Evolutionary conservation across 257 asterid species (phyloP).

Genomic region (Verbena officinalis): DNA sequence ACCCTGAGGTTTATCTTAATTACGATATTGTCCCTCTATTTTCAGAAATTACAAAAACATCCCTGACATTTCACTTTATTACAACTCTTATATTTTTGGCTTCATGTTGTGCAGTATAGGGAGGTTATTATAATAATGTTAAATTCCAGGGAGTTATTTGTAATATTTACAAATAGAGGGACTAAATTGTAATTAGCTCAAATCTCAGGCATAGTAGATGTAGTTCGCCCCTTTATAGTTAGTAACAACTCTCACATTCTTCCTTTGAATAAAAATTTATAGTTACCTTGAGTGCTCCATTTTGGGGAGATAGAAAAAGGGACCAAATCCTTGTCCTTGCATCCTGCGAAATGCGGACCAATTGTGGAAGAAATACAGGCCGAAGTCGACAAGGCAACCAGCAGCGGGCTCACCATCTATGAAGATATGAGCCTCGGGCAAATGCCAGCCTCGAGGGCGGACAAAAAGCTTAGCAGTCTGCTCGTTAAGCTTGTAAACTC

Average conservation of each 20-base stretch:
- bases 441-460: conserved; percentile 97
- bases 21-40: no score
- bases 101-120: no score
- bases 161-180: no score
- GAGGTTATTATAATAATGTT: no score
- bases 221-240: no score
- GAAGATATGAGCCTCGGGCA: conserved; percentile 88
- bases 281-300: conserved; percentile 88
- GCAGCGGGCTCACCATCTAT: conserved; percentile 92
- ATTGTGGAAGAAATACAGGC: conserved; percentile 90
- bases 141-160: no score
- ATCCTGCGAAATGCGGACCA: conserved; percentile 55
- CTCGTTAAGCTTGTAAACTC: conserved; percentile 74
- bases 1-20: no score
- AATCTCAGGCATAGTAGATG: no score
- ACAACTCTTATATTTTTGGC: no score
- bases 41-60: not conserved
- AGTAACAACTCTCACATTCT: no score
- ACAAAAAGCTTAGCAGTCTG: conserved; percentile 89
- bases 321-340: conserved; percentile 85
- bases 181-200: no score
- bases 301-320: conserved; percentile 94
- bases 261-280: no score
- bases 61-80: not conserved
- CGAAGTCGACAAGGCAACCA: conserved; percentile 84